These are phyloP conservation scores for Sordaria brevicollis DNA, from an alignment of 495 filamentous ascomycete species.

Conservation along the genomic window DNA sequence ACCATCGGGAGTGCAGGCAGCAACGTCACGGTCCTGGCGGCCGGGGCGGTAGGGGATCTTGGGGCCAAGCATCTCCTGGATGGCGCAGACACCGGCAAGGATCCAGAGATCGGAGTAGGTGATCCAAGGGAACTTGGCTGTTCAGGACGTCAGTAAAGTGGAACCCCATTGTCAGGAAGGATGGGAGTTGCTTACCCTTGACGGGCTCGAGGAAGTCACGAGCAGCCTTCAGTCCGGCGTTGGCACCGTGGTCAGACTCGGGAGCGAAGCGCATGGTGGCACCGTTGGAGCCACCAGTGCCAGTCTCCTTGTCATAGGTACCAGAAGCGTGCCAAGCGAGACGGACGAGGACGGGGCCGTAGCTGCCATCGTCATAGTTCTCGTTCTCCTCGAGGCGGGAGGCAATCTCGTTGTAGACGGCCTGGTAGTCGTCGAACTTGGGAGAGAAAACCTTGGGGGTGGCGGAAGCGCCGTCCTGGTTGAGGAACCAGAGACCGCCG, in stretches of 20 bases:
- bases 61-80: slow-evolving; percentile 94
- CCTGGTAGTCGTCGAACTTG: slow-evolving; percentile 83
- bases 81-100: slow-evolving; percentile 69
- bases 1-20: slow-evolving; percentile 87
- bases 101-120: slow-evolving; percentile 95
- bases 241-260: slow-evolving; percentile 86
- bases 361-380: slow-evolving; percentile 94
- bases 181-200: slow-evolving; percentile 46
- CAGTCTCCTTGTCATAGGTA: slow-evolving; percentile 81
- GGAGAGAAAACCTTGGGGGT: slow-evolving; percentile 55
- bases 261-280: slow-evolving; percentile 97
- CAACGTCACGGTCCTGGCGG: slow-evolving; percentile 69
- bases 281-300: slow-evolving; percentile 89
- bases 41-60: slow-evolving; percentile 83
- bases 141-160: slow-evolving; percentile 22
- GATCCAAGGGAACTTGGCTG: slow-evolving; percentile 88
- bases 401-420: slow-evolving; percentile 87
- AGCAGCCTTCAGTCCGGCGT: slow-evolving; percentile 79
- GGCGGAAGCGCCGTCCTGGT: slow-evolving; percentile 34
- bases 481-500: slow-evolving; percentile 55
- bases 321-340: slow-evolving; percentile 83
- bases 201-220: slow-evolving; percentile 88
- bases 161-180: not conserved
- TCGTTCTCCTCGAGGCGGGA: slow-evolving; percentile 71
- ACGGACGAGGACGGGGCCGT: slow-evolving; percentile 79